Evolutionary conservation across 371 early-diverging fungal genomes (phyloP), one percentile per base, ranked within the genome.

Genomic region (Mortierella sp.): DNA sequence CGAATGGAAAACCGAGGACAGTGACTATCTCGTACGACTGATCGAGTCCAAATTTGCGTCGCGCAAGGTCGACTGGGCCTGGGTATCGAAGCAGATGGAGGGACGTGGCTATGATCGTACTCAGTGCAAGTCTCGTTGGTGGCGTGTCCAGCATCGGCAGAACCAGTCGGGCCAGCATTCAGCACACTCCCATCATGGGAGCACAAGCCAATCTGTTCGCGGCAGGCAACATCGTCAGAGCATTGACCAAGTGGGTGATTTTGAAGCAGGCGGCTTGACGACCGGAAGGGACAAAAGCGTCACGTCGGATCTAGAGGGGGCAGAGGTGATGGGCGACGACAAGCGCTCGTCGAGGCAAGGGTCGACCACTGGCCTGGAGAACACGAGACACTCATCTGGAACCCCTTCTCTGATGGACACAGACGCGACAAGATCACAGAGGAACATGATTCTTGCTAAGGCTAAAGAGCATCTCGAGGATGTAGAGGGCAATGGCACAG

Each of bases 51-150:
- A 73, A 41, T 73, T 73, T 49, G 55, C 68, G 12, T 67, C 68
- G 9, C 75, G 75, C 26, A 73, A 73, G 21, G 75, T 73, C 24
- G 75, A 73, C 50, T 73, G 75, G 75, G 75, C 68, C 21, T 73
- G 68, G 64, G 68, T 73, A 23, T 62, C 75, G 27, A 57, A 67
- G 43, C 68, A 73, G 64, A 73, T 73, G 75, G 75, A 67, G 55
- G 68, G 75, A 21, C 75, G 75, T 21, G 75, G 75, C 23, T 73
- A 73, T 41, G 75, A 73, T 56, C 63, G 68, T 8, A 67, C 75
- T 9, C 75, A 73, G 27, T 73, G 75, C 68, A 73, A 73, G 43
- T 73, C 75, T 3, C 68, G 75, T 2, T 73, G 75, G 75, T 73
- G 75, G 75, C 63, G 75, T 46, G 75, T 73, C 15, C 75, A 73